Percentiles rank a stretch among this genome's conserved stretches.
phyloP scores from a whole-genome alignment of 768 basidiomycete species.

The Boletus pseudopeckii region DNA sequence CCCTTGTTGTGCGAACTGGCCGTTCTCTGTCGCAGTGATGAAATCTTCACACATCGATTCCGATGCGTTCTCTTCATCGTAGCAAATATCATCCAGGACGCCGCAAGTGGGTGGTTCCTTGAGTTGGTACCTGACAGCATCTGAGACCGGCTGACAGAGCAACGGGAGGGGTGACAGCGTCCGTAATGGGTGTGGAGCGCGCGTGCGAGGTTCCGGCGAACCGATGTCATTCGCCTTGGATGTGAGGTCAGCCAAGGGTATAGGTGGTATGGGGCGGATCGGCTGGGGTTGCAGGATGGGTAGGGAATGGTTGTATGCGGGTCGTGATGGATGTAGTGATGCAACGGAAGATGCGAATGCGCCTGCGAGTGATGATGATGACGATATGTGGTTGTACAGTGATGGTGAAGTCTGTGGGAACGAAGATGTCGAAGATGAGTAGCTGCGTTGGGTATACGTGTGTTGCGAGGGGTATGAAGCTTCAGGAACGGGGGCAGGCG shows the following conservation, averaged over 20 bases:
- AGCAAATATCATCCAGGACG: conserved; percentile 4
- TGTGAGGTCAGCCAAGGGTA: conserved; percentile 30
- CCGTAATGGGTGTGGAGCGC: conserved; percentile 2
- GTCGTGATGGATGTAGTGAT: conserved; percentile 14
- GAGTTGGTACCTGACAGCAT: conserved; percentile 30
- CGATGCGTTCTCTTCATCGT: conserved; percentile 12
- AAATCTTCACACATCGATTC: conserved; percentile 21
- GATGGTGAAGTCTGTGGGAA: conserved; percentile 19
- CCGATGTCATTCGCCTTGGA: conserved; percentile 17
- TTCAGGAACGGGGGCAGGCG: conserved; percentile 9
- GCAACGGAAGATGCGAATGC: conserved; percentile 21
- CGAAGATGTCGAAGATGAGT: conserved; percentile 16
- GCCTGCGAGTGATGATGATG: conserved; percentile 28
- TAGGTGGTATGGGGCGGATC: conserved; percentile 34
- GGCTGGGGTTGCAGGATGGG: conserved; percentile 34
- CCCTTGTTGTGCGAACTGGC: conserved; percentile 19
- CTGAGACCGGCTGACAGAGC: conserved; percentile 35
- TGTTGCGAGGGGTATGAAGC: conserved; percentile 20
- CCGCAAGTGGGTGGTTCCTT: conserved; percentile 8
- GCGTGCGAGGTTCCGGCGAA: not conserved
- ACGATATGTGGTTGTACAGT: conserved; percentile 18
- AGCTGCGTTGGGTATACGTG: conserved; percentile 23
- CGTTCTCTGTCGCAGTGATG: conserved; percentile 1
- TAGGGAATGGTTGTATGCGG: conserved; percentile 8
- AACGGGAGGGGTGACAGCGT: conserved; percentile 29